Base-by-base conservation (phyloP, 2,329 filamentous ascomycete genomes). In the Aaosphaeria arxii region DNA sequence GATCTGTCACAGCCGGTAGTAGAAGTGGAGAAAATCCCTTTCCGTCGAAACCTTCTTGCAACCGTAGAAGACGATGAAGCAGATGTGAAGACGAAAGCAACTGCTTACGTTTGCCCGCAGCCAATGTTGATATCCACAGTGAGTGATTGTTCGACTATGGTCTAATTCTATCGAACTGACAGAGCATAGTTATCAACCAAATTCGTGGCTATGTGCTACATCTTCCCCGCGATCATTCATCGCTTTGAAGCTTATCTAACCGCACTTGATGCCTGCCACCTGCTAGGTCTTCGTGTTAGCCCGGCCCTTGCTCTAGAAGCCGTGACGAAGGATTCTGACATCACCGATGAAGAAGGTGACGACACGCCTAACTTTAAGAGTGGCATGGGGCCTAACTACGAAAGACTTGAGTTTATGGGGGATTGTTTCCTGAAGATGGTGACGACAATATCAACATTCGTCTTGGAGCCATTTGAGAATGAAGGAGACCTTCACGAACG, bases 371-470 rank as follows among this genome's bases (percentile, higher is more conserved):
- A 91, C 56, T 84, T 91, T 42, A 88, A 91, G 58, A 76, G 81
- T 42, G 91, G 91, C 3, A 96, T 96, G 90, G 90, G 91, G 1
- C 86, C 86, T 36, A 97, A 97, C 58, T 99, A 99, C 61, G 94
- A 99, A 68, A 83, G 94, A 9, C 78, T 97, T 0, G 94, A 99
- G 62, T 95, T 96, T 50, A 78, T 97, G 2, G 94, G 94, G 0
- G 94, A 99, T 66, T 88, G 87, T 32, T 96, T 96, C 61, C 77
- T 99, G 50, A 99, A 99, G 71, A 92, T 96, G 85, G 89, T 89
- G 7, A 96, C 92, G 0, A 92, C 91, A 0, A 91, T 99, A 45
- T 85, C 91, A 0, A 77, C 95, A 0, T 97, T 88, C 64, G 86
- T 87, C 1, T 79, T 84, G 30, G 84, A 88, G 17, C 89, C 90